phyloP scores from a whole-genome alignment of 495 filamentous ascomycete species.

The Trypethelium eluteriae region DNA sequence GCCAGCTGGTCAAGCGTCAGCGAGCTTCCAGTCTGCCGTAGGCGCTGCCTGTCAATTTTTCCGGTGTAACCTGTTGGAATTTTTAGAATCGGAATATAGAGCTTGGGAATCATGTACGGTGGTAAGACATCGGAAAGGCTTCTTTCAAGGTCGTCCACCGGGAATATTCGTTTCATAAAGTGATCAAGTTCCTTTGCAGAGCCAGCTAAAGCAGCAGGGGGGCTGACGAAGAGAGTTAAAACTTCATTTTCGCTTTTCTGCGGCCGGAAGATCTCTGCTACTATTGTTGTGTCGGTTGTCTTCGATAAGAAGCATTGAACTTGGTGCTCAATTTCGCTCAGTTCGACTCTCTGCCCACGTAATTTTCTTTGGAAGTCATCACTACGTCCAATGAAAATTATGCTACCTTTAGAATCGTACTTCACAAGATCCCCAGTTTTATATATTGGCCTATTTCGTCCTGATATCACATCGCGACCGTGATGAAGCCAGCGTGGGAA shows the following conservation, averaged over 20 bases:
- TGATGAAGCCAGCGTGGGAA: too few relatives aligned
- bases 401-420: conserved; percentile 9
- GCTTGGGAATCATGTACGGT: not conserved
- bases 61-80: not conserved
- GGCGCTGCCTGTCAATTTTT: not conserved
- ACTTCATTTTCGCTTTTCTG: not conserved
- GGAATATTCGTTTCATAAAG: too few relatives aligned
- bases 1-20: not conserved
- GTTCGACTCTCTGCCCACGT: conserved; percentile 26
- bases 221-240: too few relatives aligned
- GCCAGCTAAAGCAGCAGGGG: too few relatives aligned
- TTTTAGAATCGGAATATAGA: not conserved
- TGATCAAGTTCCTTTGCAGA: too few relatives aligned
- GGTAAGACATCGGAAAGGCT: not conserved
- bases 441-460: conserved; percentile 15
- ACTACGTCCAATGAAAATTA: conserved; percentile 19
- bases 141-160: too few relatives aligned
- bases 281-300: not conserved
- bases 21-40: not conserved
- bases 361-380: conserved; percentile 24
- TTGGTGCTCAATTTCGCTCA: conserved; percentile 25
- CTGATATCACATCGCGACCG: too few relatives aligned
- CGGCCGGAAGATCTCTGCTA: not conserved
- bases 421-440: conserved; percentile 19
- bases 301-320: conserved; percentile 13